phyloP scores from a whole-genome alignment of 768 basidiomycete genomes.

The Obba rivulosa region DNA sequence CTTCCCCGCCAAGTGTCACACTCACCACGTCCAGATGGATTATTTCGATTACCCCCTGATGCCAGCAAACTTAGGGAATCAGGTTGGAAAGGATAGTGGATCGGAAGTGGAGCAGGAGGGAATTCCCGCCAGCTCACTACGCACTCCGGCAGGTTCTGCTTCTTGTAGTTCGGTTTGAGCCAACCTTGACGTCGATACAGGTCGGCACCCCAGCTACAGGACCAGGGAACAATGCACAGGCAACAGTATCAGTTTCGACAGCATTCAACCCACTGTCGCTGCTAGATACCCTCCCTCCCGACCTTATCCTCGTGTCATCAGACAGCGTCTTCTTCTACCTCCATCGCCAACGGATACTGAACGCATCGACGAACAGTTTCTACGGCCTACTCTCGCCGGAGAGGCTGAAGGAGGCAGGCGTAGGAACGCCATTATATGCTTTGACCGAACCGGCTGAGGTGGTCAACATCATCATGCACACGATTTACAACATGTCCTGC shows the following conservation, averaged over 20 bases:
- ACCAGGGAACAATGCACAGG: neutral
- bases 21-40: no score
- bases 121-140: no score
- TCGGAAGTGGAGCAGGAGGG: no score
- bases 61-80: no score
- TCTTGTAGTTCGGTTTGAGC: no score
- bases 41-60: no score
- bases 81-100: no score
- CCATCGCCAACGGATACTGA: slow-evolving; percentile 18
- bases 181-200: no score
- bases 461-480: slow-evolving; percentile 31
- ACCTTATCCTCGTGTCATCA: slow-evolving; percentile 23
- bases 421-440: slow-evolving; percentile 12
- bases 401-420: neutral
- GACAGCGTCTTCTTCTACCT: slow-evolving; percentile 30
- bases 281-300: slow-evolving; percentile 12
- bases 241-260: slow-evolving; percentile 13
- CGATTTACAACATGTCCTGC: slow-evolving; percentile 26
- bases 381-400: slow-evolving; percentile 10
- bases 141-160: no score
- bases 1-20: no score
- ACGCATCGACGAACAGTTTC: slow-evolving; percentile 23
- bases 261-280: slow-evolving; percentile 14
- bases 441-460: slow-evolving; percentile 24
- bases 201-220: no score